These are phyloP conservation scores for Zygosaccharomyces siamensis DNA, from an alignment of 805 yeast genomes.

Conservation along the genomic window DNA sequence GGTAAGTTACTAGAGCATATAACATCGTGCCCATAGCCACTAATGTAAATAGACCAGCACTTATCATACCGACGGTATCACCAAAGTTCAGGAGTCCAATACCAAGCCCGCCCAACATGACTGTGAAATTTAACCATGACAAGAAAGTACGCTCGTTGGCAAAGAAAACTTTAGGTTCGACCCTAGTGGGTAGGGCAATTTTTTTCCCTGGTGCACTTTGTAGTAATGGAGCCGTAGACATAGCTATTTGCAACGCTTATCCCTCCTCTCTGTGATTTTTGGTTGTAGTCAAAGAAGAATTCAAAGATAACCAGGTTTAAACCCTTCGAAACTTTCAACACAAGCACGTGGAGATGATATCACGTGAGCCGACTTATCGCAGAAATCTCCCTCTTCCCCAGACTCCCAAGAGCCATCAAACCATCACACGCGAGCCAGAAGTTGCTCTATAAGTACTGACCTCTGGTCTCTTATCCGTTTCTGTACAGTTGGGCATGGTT, in stretches of 20 bases:
- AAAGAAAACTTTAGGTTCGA: slow-evolving; percentile 97
- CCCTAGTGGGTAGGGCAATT: slow-evolving; percentile 95
- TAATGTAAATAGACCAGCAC: slow-evolving; percentile 90
- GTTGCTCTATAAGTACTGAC: too few species aligned
- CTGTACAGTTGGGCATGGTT: too few species aligned
- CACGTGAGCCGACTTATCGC: neutral
- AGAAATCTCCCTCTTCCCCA: too few species aligned
- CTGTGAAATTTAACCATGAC: slow-evolving; percentile 99
- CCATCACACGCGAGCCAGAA: too few species aligned
- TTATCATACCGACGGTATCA: slow-evolving; percentile 84
- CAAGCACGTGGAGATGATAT: neutral
- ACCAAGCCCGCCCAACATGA: slow-evolving; percentile 92
- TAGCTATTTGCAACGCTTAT: slow-evolving; percentile 20
- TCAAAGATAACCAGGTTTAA: neutral
- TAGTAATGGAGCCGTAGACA: slow-evolving; percentile 64
- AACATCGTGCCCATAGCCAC: slow-evolving; percentile 98
- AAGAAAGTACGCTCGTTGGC: slow-evolving; percentile 98
- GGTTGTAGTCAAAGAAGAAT: neutral
- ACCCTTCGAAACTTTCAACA: neutral
- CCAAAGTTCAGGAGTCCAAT: slow-evolving; percentile 96
- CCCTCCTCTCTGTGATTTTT: neutral
- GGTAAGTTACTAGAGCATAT: slow-evolving; percentile 91
- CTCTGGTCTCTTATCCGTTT: too few species aligned
- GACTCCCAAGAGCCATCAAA: too few species aligned
- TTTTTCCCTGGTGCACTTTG: slow-evolving; percentile 81